These are phyloP conservation scores for Colletotrichum cordylinicola DNA, from an alignment of 2,329 filamentous ascomycete species.

Conservation along the genomic window DNA sequence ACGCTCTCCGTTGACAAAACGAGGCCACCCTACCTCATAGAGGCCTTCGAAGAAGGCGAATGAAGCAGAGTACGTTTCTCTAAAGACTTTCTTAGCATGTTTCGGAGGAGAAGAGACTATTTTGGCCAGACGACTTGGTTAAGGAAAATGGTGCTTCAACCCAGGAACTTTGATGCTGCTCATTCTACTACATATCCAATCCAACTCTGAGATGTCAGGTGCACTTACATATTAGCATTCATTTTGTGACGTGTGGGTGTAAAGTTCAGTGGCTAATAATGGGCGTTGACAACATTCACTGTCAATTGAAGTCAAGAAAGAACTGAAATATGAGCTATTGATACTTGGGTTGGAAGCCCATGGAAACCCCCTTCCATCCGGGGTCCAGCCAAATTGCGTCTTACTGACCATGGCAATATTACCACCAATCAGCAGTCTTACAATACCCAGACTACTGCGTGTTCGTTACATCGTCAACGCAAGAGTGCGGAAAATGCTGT, in stretches of 20 bases:
- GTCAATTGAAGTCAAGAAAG: neutral
- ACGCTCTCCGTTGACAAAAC: neutral
- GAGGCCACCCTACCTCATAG: constrained; percentile 58
- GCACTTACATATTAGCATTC: neutral
- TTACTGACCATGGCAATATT: neutral
- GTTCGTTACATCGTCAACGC: neutral
- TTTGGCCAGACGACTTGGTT: neutral
- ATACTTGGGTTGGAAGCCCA: neutral
- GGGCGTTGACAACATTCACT: neutral
- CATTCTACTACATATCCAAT: neutral
- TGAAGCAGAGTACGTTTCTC: constrained; percentile 71
- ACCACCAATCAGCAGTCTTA: neutral
- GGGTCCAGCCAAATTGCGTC: neutral
- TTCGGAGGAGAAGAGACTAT: neutral
- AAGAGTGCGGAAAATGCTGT: neutral
- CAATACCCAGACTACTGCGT: neutral
- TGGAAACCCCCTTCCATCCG: neutral
- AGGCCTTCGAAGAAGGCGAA: constrained; percentile 85
- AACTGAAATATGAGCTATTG: neutral
- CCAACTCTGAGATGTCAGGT: neutral
- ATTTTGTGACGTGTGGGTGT: neutral
- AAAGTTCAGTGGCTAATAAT: neutral
- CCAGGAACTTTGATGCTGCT: neutral
- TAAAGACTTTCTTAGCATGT: neutral
- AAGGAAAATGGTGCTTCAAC: neutral